phyloP scores from a whole-genome alignment of 2,329 filamentous ascomycete genomes.

The Trichoderma sp. region DNA sequence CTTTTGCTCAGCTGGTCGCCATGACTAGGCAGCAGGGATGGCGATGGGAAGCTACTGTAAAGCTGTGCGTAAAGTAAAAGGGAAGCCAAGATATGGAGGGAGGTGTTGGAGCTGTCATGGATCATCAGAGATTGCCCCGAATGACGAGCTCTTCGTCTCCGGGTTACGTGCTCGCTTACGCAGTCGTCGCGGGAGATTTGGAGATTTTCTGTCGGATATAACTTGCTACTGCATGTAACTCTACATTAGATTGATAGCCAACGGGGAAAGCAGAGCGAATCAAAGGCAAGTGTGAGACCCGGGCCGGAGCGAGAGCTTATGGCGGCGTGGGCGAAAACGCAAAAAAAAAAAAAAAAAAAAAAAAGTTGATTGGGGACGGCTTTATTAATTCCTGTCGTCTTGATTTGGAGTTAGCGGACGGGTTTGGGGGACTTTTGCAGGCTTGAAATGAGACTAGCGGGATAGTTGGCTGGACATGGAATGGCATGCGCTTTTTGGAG shows the following conservation, averaged over 20 bases:
- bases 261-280: too few species aligned
- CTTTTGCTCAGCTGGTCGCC: not conserved
- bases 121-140: not conserved
- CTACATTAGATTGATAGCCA: too few species aligned
- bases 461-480: not conserved
- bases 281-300: not conserved
- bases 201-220: not conserved
- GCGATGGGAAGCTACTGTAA: not conserved
- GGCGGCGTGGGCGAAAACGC: not conserved
- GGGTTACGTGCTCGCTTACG: conserved; percentile 20
- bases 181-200: not conserved
- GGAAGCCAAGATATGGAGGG: not conserved
- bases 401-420: not conserved
- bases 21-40: not conserved
- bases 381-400: not conserved
- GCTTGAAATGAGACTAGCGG: not conserved
- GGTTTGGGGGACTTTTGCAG: not conserved
- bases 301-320: conserved; percentile 13
- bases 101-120: not conserved
- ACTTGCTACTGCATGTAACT: too few species aligned
- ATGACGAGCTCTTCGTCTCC: not conserved
- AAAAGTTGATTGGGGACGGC: not conserved
- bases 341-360: not conserved
- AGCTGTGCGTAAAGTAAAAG: not conserved
- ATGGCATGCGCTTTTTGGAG: not conserved